phyloP scores from a whole-genome alignment of 257 asterid species.

The Scutellaria baicalensis region DNA sequence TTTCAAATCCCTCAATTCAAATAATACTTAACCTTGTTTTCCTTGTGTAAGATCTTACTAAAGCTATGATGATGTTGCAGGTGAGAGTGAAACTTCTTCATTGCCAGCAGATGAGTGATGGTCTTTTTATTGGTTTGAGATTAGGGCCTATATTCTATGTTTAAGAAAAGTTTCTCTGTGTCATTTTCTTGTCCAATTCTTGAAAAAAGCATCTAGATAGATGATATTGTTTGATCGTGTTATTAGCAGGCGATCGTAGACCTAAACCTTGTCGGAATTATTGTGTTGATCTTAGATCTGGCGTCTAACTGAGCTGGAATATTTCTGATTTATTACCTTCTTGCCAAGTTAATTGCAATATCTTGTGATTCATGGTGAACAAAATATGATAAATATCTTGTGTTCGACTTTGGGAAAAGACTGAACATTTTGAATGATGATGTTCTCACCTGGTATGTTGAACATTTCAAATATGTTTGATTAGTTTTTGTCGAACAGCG shows the following conservation, averaged over 20 bases:
- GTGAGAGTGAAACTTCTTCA: slow-evolving; percentile 8
- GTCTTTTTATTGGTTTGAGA: slow-evolving; percentile 11
- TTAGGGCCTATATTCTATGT: slow-evolving; percentile 8
- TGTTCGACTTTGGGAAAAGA: no score
- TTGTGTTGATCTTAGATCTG: background rate
- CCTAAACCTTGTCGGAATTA: background rate
- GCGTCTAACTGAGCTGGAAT: background rate
- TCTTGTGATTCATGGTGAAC: no score
- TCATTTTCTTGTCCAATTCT: background rate
- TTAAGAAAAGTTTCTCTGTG: background rate
- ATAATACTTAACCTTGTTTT: no score
- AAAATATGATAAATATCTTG: no score
- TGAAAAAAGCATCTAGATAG: slow-evolving; percentile 10
- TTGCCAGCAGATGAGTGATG: slow-evolving; percentile 14
- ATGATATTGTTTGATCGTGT: slow-evolving; percentile 1
- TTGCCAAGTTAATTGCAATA: background rate
- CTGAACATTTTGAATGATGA: no score
- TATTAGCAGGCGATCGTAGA: slow-evolving; percentile 7
- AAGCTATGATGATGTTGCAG: slow-evolving; percentile 14
- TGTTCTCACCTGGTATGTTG: no score
- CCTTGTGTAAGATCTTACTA: background rate
- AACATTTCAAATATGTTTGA: no score
- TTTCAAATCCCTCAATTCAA: background rate
- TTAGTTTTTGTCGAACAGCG: no score
- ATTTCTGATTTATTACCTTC: background rate